Evolutionary conservation across 2,329 filamentous ascomycete species (phyloP).

Genomic region (Hymenoscyphus fructigenus): DNA sequence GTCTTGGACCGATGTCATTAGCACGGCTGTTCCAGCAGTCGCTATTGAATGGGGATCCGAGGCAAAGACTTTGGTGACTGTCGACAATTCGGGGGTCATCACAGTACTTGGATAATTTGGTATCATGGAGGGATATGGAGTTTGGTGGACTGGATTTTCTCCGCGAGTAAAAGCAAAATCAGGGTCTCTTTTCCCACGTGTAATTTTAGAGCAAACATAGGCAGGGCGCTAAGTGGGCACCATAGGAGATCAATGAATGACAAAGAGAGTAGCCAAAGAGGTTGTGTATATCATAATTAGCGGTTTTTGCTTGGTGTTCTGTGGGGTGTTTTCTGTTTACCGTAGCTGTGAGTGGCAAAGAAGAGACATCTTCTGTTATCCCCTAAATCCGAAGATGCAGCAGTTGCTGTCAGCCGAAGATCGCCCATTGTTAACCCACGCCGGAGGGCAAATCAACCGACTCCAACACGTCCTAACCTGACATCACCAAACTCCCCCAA

Average conservation of each 20-base stretch:
- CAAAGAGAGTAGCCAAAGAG: background rate
- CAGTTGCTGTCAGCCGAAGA: background rate
- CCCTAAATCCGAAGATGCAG: background rate
- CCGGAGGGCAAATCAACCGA: constrained; percentile 7
- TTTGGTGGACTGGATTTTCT: constrained; percentile 24
- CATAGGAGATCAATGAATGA: background rate
- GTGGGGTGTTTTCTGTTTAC: background rate
- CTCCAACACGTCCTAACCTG: background rate
- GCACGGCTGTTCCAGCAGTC: constrained; percentile 70
- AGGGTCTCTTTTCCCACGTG: constrained; percentile 26
- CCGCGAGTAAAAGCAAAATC: constrained; percentile 27
- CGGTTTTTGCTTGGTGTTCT: no score
- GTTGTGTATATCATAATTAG: background rate
- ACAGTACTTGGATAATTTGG: constrained; percentile 60
- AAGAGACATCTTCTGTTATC: background rate
- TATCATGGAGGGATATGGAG: constrained; percentile 35
- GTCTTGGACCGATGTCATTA: constrained; percentile 83
- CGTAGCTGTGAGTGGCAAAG: background rate
- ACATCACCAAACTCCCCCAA: background rate
- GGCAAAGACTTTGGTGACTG: constrained; percentile 71
- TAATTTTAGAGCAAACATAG: constrained; percentile 28
- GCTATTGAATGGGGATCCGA: constrained; percentile 75
- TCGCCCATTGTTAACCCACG: background rate
- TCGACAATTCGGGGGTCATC: constrained; percentile 74
- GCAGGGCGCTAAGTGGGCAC: background rate